phyloP scores from a whole-genome alignment of 2,329 filamentous ascomycete species.

The Clarireedia homoeocarpa region DNA sequence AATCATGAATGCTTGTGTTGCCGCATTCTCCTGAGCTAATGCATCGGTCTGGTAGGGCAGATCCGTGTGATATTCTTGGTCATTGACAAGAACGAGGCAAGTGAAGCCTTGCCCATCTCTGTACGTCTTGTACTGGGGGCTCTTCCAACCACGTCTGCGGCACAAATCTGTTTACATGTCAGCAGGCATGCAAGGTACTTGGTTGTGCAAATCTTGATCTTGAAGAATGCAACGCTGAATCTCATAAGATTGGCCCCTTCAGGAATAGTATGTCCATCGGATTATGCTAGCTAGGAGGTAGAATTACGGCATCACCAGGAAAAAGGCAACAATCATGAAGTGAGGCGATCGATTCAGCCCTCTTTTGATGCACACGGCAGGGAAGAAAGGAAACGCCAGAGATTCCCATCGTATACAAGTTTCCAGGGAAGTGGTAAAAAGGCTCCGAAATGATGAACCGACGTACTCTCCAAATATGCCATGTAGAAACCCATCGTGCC shows the following conservation, averaged over 20 bases:
- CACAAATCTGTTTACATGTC: conserved; percentile 64
- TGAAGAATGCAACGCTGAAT: conserved; percentile 1
- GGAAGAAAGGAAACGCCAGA: conserved; percentile 5
- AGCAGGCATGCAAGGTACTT: conserved; percentile 17
- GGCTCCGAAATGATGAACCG: conserved; percentile 18
- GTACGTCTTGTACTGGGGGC: conserved; percentile 82
- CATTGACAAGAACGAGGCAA: conserved; percentile 90
- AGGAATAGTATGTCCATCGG: conserved; percentile 1
- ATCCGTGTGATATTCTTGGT: conserved; percentile 92
- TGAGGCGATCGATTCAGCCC: conserved; percentile 7
- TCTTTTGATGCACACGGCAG: conserved; percentile 4
- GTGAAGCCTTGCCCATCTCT: conserved; percentile 68
- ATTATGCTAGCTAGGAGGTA: neutral
- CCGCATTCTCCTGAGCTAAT: conserved; percentile 85
- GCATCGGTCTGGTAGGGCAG: conserved; percentile 73
- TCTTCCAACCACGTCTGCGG: conserved; percentile 86
- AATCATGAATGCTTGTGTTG: conserved; percentile 94
- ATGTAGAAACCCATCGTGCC: conserved; percentile 58
- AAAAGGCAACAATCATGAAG: neutral
- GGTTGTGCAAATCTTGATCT: conserved; percentile 11
- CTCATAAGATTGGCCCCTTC: conserved; percentile 1
- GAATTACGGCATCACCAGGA: conserved; percentile 6
- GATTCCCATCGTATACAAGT: conserved; percentile 17
- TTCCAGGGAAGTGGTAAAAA: conserved; percentile 16
- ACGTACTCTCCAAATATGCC: conserved; percentile 33